A percentile compares a stretch with the other conserved stretches of the same genome.
Evolutionary conservation across 441 rosid species (phyloP).

Genomic region (Raphanus hybrid): DNA sequence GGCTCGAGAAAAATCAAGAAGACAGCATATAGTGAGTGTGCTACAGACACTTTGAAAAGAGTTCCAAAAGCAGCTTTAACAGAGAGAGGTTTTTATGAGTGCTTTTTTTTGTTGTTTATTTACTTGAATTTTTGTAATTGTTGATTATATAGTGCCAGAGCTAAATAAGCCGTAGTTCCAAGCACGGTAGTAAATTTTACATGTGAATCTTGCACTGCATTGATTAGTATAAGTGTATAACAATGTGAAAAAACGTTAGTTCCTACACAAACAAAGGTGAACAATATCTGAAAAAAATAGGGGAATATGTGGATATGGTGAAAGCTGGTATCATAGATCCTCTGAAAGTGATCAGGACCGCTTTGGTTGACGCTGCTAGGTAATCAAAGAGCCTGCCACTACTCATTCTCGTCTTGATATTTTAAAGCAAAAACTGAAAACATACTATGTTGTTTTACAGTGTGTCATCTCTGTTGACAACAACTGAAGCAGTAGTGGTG

Average conservation of each 20-base stretch:
- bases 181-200: too few relatives aligned
- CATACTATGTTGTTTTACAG: conserved; percentile 39
- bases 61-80: conserved; percentile 22
- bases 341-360: conserved; percentile 86
- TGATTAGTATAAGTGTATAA: too few relatives aligned
- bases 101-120: conserved; percentile 23
- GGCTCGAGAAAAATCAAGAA: conserved; percentile 26
- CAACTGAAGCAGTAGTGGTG: conserved; percentile 78
- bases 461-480: conserved; percentile 86
- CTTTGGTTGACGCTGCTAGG: conserved; percentile 94
- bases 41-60: conserved; percentile 6
- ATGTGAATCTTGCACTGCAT: too few relatives aligned
- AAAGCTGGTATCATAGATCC: conserved; percentile 88
- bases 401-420: not conserved
- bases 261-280: too few relatives aligned
- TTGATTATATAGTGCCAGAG: too few relatives aligned
- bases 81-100: conserved; percentile 10
- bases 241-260: too few relatives aligned
- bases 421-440: not conserved
- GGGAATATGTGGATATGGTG: conserved; percentile 87
- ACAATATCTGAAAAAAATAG: conserved; percentile 13
- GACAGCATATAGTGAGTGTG: conserved; percentile 35
- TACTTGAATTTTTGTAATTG: conserved; percentile 32
- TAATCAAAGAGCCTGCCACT: conserved; percentile 21
- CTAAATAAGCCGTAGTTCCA: too few relatives aligned